Evolutionary conservation across 176 grass and related monocot genomes (phyloP), one percentile per base, ranked within the genome.

Genomic region (Phoenix roebelenii): DNA sequence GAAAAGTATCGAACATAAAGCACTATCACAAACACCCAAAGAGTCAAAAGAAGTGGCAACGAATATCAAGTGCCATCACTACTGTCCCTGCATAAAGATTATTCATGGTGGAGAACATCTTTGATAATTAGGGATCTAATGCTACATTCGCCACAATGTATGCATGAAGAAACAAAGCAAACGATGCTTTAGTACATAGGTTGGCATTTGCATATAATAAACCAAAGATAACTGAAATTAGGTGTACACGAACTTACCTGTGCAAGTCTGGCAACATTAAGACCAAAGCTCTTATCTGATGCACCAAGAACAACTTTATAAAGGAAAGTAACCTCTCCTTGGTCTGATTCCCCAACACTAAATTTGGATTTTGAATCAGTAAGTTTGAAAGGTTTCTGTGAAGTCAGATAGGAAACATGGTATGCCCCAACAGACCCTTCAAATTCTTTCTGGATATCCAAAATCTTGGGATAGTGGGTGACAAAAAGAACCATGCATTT

Each of bases 231-330:
- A 44, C 10, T 44, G 35, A 44, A 44, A 44, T 44, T 44, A 2
- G 9, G 7, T 44, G 18, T 49, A 59, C 20, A 80, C 39, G 50
- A 61, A 79, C 71, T 61, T 82, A 96, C 91, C 91, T 96, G 91
- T 59, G 91, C 83, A 82, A 96, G 83, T 16, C 77, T 25, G 4
- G 91, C 91, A 50, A 96, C 91, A 79, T 96, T 96, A 76, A 96
- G 80, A 71, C 85, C 91, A 52, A 96, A 96, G 77, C 91, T 90
- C 79, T 80, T 87, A 73, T 96, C 86, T 52, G 86, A 90, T 77
- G 86, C 86, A 68, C 91, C 91, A 74, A 49, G 49, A 72, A 85
- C 86, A 69, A 96, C 80, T 67, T 96, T 96, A 63, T 90, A 96
- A 57, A 96, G 82, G 77, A 96, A 96, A 75, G 86, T 96, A 71